Evolutionary conservation across 2,329 filamentous ascomycete species (phyloP).

Genomic region (Cercospora zeae-maydis): DNA sequence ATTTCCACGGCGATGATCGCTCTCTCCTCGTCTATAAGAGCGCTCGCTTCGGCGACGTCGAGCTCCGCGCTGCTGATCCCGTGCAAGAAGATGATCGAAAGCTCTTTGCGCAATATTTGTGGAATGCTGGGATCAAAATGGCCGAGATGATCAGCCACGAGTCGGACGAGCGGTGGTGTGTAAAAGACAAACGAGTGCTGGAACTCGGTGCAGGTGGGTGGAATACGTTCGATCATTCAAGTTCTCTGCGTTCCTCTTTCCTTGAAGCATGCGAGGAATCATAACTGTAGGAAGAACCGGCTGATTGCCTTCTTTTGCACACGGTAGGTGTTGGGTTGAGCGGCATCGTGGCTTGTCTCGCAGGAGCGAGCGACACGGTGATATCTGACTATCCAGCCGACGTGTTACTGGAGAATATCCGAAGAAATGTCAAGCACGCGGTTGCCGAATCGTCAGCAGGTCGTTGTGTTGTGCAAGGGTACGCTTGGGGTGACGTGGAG

Average conservation of each 20-base stretch:
- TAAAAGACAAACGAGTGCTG: conserved; percentile 53
- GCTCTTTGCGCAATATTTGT: conserved; percentile 69
- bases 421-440: conserved; percentile 56
- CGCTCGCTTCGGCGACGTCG: conserved; percentile 37
- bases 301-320: conserved; percentile 16
- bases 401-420: conserved; percentile 57
- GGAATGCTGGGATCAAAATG: conserved; percentile 59
- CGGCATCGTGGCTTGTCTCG: conserved; percentile 46
- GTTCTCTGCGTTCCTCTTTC: background rate
- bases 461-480: conserved; percentile 53
- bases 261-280: background rate
- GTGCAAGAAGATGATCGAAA: conserved; percentile 52
- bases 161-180: conserved; percentile 42
- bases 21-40: conserved; percentile 56
- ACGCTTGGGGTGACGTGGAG: conserved; percentile 60
- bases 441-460: conserved; percentile 31
- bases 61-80: conserved; percentile 45
- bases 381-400: conserved; percentile 67
- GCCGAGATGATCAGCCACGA: conserved; percentile 42
- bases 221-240: background rate
- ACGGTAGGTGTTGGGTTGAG: conserved; percentile 45
- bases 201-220: conserved; percentile 65
- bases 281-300: conserved; percentile 23
- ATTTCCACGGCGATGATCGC: conserved; percentile 62
- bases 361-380: conserved; percentile 49